Conservation (phyloP, 2,329 filamentous ascomycete species). For the Purpureocillium lavendulum region DNA sequence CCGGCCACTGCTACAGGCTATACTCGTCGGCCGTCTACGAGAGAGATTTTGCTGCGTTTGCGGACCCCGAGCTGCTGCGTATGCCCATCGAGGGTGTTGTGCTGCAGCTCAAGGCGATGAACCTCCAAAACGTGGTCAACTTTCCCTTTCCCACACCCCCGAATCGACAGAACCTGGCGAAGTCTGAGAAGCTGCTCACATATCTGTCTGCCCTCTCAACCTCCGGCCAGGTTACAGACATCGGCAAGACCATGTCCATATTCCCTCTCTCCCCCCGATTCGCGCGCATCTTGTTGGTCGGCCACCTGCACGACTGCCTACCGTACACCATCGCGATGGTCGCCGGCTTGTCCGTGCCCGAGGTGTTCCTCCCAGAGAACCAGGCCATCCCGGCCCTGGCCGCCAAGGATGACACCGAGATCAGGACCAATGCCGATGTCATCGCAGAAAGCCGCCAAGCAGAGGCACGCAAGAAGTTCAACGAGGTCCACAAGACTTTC, state of each 20-base stretch:
- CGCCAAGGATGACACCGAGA: conserved; percentile 35
- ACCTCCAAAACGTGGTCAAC: conserved; percentile 79
- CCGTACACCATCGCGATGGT: conserved; percentile 84
- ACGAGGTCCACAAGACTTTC: conserved; percentile 69
- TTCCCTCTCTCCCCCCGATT: conserved; percentile 90
- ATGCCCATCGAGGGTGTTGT: conserved; percentile 92
- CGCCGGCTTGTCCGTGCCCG: conserved; percentile 77
- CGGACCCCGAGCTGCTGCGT: conserved; percentile 78
- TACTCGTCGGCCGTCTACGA: conserved; percentile 95
- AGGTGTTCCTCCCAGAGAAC: conserved; percentile 77
- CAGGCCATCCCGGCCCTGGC: conserved; percentile 58
- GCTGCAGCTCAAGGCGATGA: conserved; percentile 90
- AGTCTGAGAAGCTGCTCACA: conserved; percentile 76
- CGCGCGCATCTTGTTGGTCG: conserved; percentile 83
- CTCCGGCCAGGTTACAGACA: conserved; percentile 65
- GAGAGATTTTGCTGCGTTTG: conserved; percentile 77
- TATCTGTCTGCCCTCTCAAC: conserved; percentile 75
- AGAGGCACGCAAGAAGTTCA: conserved; percentile 51
- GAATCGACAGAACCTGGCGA: conserved; percentile 63
- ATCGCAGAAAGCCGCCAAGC: conserved; percentile 63
- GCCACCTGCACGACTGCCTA: conserved; percentile 72
- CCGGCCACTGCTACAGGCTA: conserved; percentile 89
- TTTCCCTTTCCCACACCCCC: conserved; percentile 96
- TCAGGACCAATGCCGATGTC: conserved; percentile 59
- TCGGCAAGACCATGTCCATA: conserved; percentile 74